Evolutionary conservation across 345 rosid genomes (phyloP).

Genomic region (Eucalyptus lansdowneana): DNA sequence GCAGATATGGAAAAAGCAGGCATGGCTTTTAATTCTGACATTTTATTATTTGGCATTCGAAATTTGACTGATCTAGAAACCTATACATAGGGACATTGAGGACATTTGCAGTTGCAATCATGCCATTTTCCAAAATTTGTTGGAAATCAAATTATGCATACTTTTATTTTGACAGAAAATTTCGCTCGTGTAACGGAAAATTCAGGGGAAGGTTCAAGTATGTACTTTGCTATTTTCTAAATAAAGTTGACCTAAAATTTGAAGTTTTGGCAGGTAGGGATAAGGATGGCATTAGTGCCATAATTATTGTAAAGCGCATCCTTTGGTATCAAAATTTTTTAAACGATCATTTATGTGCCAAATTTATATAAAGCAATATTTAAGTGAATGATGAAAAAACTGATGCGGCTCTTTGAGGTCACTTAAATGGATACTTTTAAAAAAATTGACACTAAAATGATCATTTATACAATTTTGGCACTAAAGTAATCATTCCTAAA

Average conservation of each 20-base stretch:
- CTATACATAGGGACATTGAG: background rate
- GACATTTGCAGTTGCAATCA: background rate
- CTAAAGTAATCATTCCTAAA: background rate
- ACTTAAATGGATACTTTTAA: background rate
- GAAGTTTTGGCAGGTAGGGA: background rate
- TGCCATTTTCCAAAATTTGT: background rate
- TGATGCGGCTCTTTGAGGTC: accelerated
- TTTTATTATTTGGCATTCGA: background rate
- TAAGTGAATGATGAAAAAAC: too few species aligned
- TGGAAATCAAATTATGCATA: background rate
- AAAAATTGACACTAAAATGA: background rate
- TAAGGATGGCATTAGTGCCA: background rate
- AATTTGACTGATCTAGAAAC: background rate
- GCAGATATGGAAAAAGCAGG: background rate
- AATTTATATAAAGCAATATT: background rate
- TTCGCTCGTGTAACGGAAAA: accelerated
- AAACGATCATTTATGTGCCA: background rate
- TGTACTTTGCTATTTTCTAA: background rate
- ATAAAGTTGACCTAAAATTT: background rate
- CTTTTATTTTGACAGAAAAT: background rate
- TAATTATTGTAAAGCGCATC: accelerated
- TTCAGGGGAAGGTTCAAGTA: background rate
- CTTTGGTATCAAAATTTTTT: background rate
- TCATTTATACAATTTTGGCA: too few species aligned
- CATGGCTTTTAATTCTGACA: background rate